phyloP scores from a whole-genome alignment of 768 basidiomycete genomes.

The Mycena leptocephala region DNA sequence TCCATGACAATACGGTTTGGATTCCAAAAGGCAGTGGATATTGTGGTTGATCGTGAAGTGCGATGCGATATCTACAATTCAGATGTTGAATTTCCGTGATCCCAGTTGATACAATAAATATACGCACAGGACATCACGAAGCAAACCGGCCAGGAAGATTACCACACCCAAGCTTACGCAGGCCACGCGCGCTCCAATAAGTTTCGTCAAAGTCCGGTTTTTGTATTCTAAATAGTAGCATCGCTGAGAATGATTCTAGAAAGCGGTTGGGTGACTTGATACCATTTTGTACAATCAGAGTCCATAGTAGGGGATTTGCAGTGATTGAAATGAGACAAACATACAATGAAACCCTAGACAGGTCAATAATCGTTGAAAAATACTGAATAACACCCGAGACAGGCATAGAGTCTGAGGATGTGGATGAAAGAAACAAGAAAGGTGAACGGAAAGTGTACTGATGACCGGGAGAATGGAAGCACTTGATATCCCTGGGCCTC shows the following conservation, averaged over 20 bases:
- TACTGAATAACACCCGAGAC: neutral
- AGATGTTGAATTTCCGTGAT: neutral
- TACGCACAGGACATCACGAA: constrained; percentile 32
- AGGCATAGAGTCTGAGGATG: too few species aligned
- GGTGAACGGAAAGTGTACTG: too few species aligned
- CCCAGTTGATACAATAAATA: neutral
- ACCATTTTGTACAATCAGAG: constrained; percentile 29
- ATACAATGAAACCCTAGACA: constrained; percentile 13
- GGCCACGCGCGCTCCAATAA: constrained; percentile 14
- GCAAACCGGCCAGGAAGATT: constrained; percentile 29
- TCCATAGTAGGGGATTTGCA: constrained; percentile 23
- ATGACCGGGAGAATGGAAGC: too few species aligned
- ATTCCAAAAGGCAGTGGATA: constrained; percentile 20
- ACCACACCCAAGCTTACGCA: constrained; percentile 10
- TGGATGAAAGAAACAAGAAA: too few species aligned
- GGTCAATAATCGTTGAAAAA: constrained; percentile 1
- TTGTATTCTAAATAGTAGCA: constrained; percentile 19
- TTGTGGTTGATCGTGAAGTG: constrained; percentile 29
- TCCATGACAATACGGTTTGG: constrained; percentile 17
- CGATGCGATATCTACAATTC: constrained; percentile 15
- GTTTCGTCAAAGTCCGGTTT: constrained; percentile 17
- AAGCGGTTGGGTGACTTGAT: neutral
- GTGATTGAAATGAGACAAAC: constrained; percentile 21
- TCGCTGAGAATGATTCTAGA: neutral
- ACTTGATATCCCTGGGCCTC: too few species aligned